Conservation (phyloP, 2,329 filamentous ascomycete species). For the Pyrenochaeta sp. region DNA sequence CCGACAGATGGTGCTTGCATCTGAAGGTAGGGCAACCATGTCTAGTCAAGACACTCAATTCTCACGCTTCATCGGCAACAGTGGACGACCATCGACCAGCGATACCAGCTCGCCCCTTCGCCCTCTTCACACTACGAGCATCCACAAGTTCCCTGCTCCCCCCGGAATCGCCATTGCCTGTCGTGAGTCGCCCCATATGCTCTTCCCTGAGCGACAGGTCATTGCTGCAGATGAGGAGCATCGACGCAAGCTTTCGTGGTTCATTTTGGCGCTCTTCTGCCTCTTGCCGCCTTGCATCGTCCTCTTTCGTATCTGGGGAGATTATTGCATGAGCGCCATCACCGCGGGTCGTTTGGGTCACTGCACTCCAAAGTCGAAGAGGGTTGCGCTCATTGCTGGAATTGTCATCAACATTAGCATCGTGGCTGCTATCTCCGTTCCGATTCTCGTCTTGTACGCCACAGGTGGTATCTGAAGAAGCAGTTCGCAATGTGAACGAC, state of each 20-base stretch:
- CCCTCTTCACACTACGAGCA: conserved; percentile 17
- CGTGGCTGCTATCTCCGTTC: conserved; percentile 30
- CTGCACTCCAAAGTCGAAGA: conserved; percentile 41
- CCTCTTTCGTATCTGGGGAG: conserved; percentile 44
- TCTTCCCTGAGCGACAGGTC: conserved; percentile 34
- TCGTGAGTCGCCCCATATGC: conserved; percentile 38
- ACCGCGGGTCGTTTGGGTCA: conserved; percentile 41
- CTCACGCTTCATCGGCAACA: conserved; percentile 28
- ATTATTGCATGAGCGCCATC: conserved; percentile 37
- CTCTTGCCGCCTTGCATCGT: conserved; percentile 46
- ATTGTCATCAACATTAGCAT: conserved; percentile 37
- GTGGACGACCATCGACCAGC: conserved; percentile 39
- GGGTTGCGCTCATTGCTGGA: conserved; percentile 38
- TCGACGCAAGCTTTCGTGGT: conserved; percentile 40
- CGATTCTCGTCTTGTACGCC: conserved; percentile 32
- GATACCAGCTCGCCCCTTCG: conserved; percentile 39
- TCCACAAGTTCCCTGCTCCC: conserved; percentile 15
- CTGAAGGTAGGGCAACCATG: conserved; percentile 26
- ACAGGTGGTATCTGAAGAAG: conserved; percentile 21
- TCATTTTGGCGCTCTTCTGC: conserved; percentile 42
- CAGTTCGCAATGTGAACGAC: not conserved
- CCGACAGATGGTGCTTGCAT: conserved; percentile 42
- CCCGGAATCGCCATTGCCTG: conserved; percentile 18
- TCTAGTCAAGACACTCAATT: conserved; percentile 28
- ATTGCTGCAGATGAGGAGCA: conserved; percentile 34